A percentile compares a stretch with the other conserved stretches of the same genome.
Evolutionary conservation across 2,329 filamentous ascomycete species (phyloP).

Genomic region (Phaeophleospora eucalypticola): DNA sequence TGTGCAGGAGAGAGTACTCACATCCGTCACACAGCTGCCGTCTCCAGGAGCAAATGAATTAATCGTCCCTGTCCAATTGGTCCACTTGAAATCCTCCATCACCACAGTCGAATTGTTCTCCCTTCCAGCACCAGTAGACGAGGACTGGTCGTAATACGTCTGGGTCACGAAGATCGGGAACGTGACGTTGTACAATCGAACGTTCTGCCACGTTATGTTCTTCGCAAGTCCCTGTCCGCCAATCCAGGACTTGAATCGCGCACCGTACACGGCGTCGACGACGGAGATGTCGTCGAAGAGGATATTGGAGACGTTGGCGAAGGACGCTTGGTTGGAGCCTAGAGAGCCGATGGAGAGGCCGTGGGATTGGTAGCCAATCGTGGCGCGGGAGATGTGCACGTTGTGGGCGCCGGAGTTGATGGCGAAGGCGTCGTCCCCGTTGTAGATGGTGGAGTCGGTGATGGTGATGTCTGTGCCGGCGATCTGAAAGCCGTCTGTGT

Average conservation of each 20-base stretch:
- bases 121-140: slow-evolving; percentile 21
- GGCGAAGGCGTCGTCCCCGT: slow-evolving; percentile 7
- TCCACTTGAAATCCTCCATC: slow-evolving; percentile 43
- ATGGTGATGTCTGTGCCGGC: slow-evolving; percentile 31
- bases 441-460: slow-evolving; percentile 3
- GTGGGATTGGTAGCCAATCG: slow-evolving; percentile 44
- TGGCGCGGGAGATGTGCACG: slow-evolving; percentile 38
- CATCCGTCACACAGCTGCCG: slow-evolving; percentile 39
- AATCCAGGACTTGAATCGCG: slow-evolving; percentile 44
- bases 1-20: slow-evolving; percentile 3
- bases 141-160: slow-evolving; percentile 42
- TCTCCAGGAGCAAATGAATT: slow-evolving; percentile 43
- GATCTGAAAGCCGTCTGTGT: slow-evolving; percentile 38
- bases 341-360: slow-evolving; percentile 43
- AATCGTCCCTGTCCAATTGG: slow-evolving; percentile 40
- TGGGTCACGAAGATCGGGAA: slow-evolving; percentile 48
- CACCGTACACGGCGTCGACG: slow-evolving; percentile 26
- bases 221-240: slow-evolving; percentile 42
- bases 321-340: slow-evolving; percentile 35
- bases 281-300: slow-evolving; percentile 19
- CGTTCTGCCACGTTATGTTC: slow-evolving; percentile 45
- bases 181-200: slow-evolving; percentile 40
- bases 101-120: slow-evolving; percentile 39
- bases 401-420: slow-evolving; percentile 38
- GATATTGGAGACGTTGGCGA: slow-evolving; percentile 41